Evolutionary conservation across 345 rosid species (phyloP).

Genomic region (Hirschfeldia incana): DNA sequence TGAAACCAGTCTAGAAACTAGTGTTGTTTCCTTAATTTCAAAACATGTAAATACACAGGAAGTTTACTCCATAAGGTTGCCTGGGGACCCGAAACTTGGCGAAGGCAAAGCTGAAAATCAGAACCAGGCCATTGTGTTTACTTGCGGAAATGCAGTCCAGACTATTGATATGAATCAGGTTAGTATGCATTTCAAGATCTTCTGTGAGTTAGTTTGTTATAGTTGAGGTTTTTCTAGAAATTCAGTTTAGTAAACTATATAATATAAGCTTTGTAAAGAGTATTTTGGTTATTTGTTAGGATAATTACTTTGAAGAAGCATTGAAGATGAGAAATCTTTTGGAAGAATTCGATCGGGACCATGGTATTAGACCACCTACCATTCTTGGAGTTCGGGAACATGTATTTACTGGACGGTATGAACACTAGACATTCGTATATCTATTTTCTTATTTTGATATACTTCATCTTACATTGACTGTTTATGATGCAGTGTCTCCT

Average conservation of each 20-base stretch:
- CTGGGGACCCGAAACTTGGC: slow-evolving; percentile 96
- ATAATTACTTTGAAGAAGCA: slow-evolving; percentile 98
- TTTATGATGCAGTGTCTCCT: slow-evolving; percentile 76
- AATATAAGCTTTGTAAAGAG: slow-evolving; percentile 12
- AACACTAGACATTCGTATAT: not conserved
- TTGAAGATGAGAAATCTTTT: slow-evolving; percentile 96
- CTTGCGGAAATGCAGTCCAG: slow-evolving; percentile 95
- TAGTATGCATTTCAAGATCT: slow-evolving; percentile 4
- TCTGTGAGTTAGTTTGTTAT: slow-evolving; percentile 20
- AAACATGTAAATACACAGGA: slow-evolving; percentile 54
- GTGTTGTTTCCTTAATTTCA: slow-evolving; percentile 17
- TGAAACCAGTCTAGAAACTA: slow-evolving; percentile 13
- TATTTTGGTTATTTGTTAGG: slow-evolving; percentile 46
- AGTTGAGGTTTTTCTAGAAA: slow-evolving; percentile 9
- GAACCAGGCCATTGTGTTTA: slow-evolving; percentile 90
- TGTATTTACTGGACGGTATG: slow-evolving; percentile 92
- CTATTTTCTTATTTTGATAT: not conserved
- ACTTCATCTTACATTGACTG: not conserved
- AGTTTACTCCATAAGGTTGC: slow-evolving; percentile 85
- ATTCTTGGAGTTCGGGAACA: slow-evolving; percentile 99
- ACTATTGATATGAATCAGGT: slow-evolving; percentile 99
- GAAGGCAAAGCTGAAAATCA: slow-evolving; percentile 98
- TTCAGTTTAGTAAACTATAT: not conserved
- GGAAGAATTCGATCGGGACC: slow-evolving; percentile 79
- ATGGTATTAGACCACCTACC: slow-evolving; percentile 83